Evolutionary conservation across 768 basidiomycete genomes (phyloP), one percentile per base, ranked within the genome.

Genomic region (Pluteus cervinus): DNA sequence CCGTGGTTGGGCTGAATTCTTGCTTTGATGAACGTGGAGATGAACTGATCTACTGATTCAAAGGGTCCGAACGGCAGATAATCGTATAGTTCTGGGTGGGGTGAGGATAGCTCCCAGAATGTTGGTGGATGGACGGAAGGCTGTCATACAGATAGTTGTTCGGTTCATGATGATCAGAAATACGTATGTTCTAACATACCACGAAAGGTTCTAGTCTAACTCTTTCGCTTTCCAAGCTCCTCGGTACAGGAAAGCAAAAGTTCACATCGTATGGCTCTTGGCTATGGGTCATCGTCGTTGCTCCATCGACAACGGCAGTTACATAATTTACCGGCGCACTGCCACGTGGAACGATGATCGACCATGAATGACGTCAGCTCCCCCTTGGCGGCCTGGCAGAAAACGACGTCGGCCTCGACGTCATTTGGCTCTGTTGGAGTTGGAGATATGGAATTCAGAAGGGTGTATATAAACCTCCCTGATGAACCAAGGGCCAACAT

Each of bases 41-140:
- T 37, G 42, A 72, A 67, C 10, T 65, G 58, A 1, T 62, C 43
- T 3, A 57, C 33, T 26, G 63, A 57, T 3, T 47, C 26, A 43
- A 66, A 76, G 2, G 75, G 74, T 1, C 73, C 72, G 40, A 66
- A 72, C 3, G 76, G 67, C 4, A 80, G 55, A 52, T 73, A 71
- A 2, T 52, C 48, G 46, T 61, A 76, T 4, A 75, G 51, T 14
- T 69, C 60, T 4, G 67, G 67, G 33, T 69, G 49, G 4, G 53
- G 34, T 3, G 43, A 30, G 9, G 59, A 52, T 29, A 51, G 55
- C 7, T 60, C 45, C 39, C 70, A 57, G 45, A 73, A 68, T 5
- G 51, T 40, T 3, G 62, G 47, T 0, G 63, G 62, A 42, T 80
- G 76, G 29, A 61, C 55, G 0, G 63, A 53, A 4, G 73, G 69